A percentile compares a stretch with the other conserved stretches of the same genome.
phyloP scores from a whole-genome alignment of 108 stramenopile species.

The Fistulifera pelliculosa region DNA sequence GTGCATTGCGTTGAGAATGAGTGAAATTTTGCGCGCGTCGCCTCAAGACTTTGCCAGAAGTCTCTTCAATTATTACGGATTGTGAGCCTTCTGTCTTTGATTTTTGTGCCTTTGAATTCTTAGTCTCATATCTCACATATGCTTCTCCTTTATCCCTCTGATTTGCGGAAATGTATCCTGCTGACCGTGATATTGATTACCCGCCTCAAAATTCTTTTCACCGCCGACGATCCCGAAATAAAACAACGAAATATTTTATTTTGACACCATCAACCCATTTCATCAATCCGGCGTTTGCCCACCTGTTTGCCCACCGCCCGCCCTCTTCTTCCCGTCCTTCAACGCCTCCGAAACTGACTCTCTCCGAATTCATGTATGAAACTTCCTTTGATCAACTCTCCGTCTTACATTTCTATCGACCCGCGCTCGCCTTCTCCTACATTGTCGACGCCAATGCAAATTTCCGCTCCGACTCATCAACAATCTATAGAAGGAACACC shows the following conservation, averaged over 20 bases:
- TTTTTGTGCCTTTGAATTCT: too few relatives aligned
- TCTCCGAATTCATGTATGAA: background rate
- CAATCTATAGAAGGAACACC: slow-evolving; percentile 7
- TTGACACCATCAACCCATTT: slow-evolving; percentile 32
- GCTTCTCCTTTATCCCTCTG: background rate
- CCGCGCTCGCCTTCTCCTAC: slow-evolving; percentile 6
- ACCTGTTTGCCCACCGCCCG: slow-evolving; percentile 2
- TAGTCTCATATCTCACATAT: background rate
- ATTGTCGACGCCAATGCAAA: background rate
- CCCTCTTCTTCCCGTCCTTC: background rate
- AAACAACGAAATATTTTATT: slow-evolving; percentile 43
- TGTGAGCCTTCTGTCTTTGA: too few relatives aligned
- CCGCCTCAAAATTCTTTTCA: slow-evolving; percentile 21
- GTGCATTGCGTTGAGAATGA: too few relatives aligned
- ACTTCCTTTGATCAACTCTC: slow-evolving; percentile 1
- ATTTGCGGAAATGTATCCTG: background rate
- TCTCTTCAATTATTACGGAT: too few relatives aligned
- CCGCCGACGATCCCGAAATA: slow-evolving; percentile 3
- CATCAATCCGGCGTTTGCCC: slow-evolving; percentile 32
- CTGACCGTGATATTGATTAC: background rate
- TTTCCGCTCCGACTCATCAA: slow-evolving; percentile 17
- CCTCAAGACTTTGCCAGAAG: too few relatives aligned
- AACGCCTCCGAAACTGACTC: background rate
- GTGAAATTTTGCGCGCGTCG: too few relatives aligned
- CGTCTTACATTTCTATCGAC: slow-evolving; percentile 8